phyloP scores from a whole-genome alignment of 768 basidiomycete genomes.

The Tremella mesenterica region DNA sequence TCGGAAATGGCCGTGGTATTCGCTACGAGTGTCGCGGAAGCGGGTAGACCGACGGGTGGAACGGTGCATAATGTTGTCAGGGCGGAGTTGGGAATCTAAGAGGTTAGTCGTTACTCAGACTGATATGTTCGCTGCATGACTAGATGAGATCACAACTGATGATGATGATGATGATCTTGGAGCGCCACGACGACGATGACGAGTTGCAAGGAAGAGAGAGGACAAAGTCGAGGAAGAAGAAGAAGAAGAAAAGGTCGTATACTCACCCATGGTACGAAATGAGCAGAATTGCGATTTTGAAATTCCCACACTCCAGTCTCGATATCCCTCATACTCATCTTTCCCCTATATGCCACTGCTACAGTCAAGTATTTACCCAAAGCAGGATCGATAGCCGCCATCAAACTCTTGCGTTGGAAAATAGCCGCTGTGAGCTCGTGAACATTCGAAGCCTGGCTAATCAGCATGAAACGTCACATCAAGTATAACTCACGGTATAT shows the following conservation, averaged over 20 bases:
- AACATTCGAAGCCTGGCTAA: slow-evolving; percentile 22
- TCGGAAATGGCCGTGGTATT: slow-evolving; percentile 40
- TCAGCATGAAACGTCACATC: neutral
- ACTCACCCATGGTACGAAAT: slow-evolving; percentile 40
- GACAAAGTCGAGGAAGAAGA: neutral
- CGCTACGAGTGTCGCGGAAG: slow-evolving; percentile 38
- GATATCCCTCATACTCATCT: slow-evolving; percentile 37
- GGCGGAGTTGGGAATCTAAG: slow-evolving; percentile 33
- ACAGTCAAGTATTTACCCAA: slow-evolving; percentile 41
- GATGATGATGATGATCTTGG: neutral
- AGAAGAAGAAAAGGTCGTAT: neutral
- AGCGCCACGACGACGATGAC: neutral
- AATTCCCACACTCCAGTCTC: slow-evolving; percentile 29
- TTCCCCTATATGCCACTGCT: slow-evolving; percentile 37
- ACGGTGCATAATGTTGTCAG: slow-evolving; percentile 35
- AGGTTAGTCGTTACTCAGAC: neutral
- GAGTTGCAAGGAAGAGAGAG: too few species aligned
- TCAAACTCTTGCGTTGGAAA: slow-evolving; percentile 27
- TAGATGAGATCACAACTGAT: neutral
- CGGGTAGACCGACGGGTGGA: slow-evolving; percentile 28
- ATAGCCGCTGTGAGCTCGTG: slow-evolving; percentile 32
- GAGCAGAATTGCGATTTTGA: slow-evolving; percentile 32
- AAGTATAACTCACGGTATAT: slow-evolving; percentile 21
- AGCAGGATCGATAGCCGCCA: slow-evolving; percentile 38
- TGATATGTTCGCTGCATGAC: too few species aligned